Evolutionary conservation across 805 yeast genomes (phyloP).

Genomic region (Wickerhamomyces pijperi): DNA sequence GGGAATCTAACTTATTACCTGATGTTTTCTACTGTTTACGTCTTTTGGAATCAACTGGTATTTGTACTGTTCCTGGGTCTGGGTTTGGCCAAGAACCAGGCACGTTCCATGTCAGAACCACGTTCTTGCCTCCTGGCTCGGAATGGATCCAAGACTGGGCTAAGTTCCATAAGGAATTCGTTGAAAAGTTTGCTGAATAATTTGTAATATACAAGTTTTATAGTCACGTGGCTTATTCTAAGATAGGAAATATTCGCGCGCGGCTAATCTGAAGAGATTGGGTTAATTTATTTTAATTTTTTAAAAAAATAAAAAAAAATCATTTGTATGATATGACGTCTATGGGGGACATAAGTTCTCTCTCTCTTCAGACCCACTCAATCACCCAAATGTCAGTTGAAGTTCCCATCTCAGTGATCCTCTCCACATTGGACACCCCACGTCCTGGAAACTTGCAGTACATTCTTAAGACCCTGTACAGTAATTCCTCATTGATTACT

Average conservation of each 20-base stretch:
- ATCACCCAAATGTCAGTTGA: conserved; percentile 2
- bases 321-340: too few species aligned
- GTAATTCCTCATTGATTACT: conserved; percentile 20
- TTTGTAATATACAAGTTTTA: too few species aligned
- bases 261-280: too few species aligned
- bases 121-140: conserved; percentile 90
- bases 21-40: conserved; percentile 87
- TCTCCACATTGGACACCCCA: conserved; percentile 12
- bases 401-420: conserved; percentile 15
- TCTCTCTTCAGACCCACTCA: too few species aligned
- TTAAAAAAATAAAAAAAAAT: too few species aligned
- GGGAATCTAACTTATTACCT: conserved; percentile 42
- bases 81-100: conserved; percentile 93
- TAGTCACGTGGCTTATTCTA: too few species aligned
- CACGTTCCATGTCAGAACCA: conserved; percentile 89
- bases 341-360: too few species aligned
- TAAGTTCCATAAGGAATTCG: conserved; percentile 66
- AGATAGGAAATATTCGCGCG: too few species aligned
- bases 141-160: conserved; percentile 80
- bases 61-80: conserved; percentile 94
- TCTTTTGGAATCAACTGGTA: conserved; percentile 79
- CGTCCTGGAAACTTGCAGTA: conserved; percentile 11
- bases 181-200: conserved; percentile 16
- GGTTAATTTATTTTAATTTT: too few species aligned
- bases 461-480: conserved; percentile 14